Base-by-base conservation (phyloP, 371 early-diverging fungal genomes). In the Chytridium lagenaria region DNA sequence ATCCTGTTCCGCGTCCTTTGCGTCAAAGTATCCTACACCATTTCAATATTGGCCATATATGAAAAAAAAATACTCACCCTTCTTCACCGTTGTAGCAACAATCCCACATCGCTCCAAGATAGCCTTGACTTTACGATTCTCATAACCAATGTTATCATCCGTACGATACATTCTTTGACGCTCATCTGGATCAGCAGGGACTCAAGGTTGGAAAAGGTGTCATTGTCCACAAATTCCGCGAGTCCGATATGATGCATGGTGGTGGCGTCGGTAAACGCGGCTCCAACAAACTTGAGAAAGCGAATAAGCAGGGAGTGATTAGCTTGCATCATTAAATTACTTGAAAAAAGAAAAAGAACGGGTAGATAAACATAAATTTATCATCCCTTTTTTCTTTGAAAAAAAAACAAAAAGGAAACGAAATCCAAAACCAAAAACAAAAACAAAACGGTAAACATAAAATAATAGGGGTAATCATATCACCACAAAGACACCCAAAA, bases 201-300 rank as follows among this genome's bases (percentile, higher is more conserved):
- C 84, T 98, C 97, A 59, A 97, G 87, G 77, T 96, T 96, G 2
- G 95, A 91, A 74, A 91, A 96, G 0, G 93, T 84, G 44, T 96
- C 95, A 76, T 92, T 94, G 83, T 98, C 98, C 30, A 92, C 79
- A 78, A 97, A 96, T 79, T 97, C 93, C 57, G 91, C 75, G 1
- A 97, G 88, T 2, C 94, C 94, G 26, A 97, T 80, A 50, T 81
- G 85, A 26, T 92, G 86, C 71, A 70, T 72, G 37, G 88, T 86
- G 0, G 93, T 92, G 0, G 95, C 91, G 70, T 98, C 97, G 3
- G 93, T 90, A 79, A 93, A 95, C 1, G 94, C 89, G 1, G 93
- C 92, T 1, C 97, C 97, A 16, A 97, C 90, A 28, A 87, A 81
- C 90, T 94, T 79, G 16, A 0, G 50, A 49, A 40, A 51, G 44